phyloP scores from a whole-genome alignment of 495 filamentous ascomycete genomes.

The Hypoxylon lienhwacheense region DNA sequence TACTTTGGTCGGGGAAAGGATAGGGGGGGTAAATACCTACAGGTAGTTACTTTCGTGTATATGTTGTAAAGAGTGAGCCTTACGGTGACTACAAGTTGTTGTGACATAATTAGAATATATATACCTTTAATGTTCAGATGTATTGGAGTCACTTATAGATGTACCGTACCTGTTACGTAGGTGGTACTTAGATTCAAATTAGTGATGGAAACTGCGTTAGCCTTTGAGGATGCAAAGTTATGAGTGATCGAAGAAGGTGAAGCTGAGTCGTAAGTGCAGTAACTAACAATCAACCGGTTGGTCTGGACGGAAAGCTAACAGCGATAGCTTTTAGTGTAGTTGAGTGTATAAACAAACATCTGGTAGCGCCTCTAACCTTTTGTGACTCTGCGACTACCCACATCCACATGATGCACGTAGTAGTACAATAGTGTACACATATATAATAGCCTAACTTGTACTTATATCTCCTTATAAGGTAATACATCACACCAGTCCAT shows the following conservation, averaged over 20 bases:
- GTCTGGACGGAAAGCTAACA: conserved; percentile 1
- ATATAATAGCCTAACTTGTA: no score
- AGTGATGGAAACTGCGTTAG: no score
- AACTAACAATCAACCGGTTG: conserved; percentile 7
- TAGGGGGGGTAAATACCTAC: conserved; percentile 5
- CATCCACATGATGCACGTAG: not conserved
- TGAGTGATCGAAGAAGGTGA: conserved; percentile 1
- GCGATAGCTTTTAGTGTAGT: not conserved
- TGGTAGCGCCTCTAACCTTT: no score
- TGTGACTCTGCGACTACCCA: no score
- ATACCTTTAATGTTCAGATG: not conserved
- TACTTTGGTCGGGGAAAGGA: conserved; percentile 2
- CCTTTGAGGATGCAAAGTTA: not conserved
- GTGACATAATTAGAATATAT: no score
- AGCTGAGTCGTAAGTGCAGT: conserved; percentile 25
- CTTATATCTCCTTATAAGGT: not conserved
- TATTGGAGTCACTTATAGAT: no score
- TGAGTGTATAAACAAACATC: no score
- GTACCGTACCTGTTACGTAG: no score
- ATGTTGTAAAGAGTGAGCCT: not conserved
- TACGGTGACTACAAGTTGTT: no score
- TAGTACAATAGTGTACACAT: not conserved
- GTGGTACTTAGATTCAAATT: no score
- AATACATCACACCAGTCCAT: not conserved
- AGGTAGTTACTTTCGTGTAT: not conserved